Evolutionary conservation across 805 yeast species (phyloP).

Genomic region (Schizosaccharomyces octosporus): DNA sequence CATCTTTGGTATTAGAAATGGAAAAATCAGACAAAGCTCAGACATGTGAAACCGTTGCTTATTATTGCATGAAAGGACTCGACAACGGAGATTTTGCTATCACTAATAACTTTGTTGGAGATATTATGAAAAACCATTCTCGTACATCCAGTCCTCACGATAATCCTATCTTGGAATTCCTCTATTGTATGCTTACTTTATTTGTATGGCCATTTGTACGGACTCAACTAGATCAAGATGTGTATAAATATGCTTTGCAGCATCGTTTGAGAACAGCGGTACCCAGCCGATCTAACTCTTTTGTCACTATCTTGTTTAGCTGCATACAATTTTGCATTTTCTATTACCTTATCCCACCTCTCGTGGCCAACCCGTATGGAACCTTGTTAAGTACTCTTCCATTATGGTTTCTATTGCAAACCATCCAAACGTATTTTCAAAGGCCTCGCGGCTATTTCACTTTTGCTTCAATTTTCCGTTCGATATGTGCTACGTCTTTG

Average conservation of each 20-base stretch:
- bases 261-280: not conserved
- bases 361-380: not conserved
- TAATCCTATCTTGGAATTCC: not conserved
- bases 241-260: not conserved
- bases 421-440: not conserved
- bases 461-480: not conserved
- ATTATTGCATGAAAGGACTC: slow-evolving; percentile 29
- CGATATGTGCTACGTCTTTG: not conserved
- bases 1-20: slow-evolving; percentile 51
- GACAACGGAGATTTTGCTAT: slow-evolving; percentile 44
- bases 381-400: not conserved
- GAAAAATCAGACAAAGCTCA: slow-evolving; percentile 70
- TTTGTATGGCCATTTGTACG: not conserved
- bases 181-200: not conserved
- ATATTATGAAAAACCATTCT: slow-evolving; percentile 25
- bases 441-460: not conserved
- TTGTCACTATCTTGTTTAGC: not conserved
- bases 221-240: not conserved
- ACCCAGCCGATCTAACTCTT: not conserved
- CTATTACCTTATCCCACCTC: not conserved
- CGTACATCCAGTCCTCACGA: not conserved
- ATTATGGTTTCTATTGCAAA: not conserved
- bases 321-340: not conserved
- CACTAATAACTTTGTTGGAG: slow-evolving; percentile 65
- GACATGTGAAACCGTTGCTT: slow-evolving; percentile 39